Base-by-base conservation (phyloP, 2,329 filamentous ascomycete species). In the Clarireedia hainanense region DNA sequence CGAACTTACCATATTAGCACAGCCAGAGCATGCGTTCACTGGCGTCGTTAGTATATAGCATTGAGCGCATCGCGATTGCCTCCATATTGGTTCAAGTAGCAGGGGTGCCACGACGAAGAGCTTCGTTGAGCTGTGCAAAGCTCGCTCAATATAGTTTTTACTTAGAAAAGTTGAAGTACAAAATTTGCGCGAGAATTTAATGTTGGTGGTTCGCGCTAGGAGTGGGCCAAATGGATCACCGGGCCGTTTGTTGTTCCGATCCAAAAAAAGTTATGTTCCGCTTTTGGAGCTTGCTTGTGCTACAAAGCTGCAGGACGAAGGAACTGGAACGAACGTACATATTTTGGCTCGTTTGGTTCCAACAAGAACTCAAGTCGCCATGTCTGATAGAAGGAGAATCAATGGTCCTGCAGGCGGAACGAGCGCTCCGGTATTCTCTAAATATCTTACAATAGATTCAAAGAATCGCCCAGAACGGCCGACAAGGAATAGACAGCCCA, bases 401-500 rank as follows among this genome's bases (percentile, higher is more conserved):
- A 97, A 97, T 73, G 90, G 90, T 5, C 94, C 94, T 6, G 77
- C 84, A 42, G 88, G 89, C 52, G 81, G 83, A 27, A 97, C 91
- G 7, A 73, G 79, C 36, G 81, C 90, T 15, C 89, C 91, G 1
- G 74, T 90, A 3, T 96, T 85, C 68, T 80, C 75, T 50, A 73
- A 73, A 57, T 74, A 75, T 24, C 66, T 74, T 15, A 71, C 74
- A 43, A 72, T 82, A 61, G 72, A 76, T 12, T 71, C 73, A 24
- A 71, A 74, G 47, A 63, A 71, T 36, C 65, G 74, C 52, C 71
- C 74, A 58, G 66, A 75, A 48, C 72, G 73, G 61, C 79, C 83
- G 60, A 71, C 73, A 49, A 77, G 84, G 61, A 75, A 76, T 55
- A 80, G 89, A 69, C 77, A 81, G 56, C 76, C 84, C 50, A 83